A percentile compares a stretch with the other conserved stretches of the same genome.
Conservation (phyloP, 495 filamentous ascomycete genomes). For the Chaetomium fimeti region DNA sequence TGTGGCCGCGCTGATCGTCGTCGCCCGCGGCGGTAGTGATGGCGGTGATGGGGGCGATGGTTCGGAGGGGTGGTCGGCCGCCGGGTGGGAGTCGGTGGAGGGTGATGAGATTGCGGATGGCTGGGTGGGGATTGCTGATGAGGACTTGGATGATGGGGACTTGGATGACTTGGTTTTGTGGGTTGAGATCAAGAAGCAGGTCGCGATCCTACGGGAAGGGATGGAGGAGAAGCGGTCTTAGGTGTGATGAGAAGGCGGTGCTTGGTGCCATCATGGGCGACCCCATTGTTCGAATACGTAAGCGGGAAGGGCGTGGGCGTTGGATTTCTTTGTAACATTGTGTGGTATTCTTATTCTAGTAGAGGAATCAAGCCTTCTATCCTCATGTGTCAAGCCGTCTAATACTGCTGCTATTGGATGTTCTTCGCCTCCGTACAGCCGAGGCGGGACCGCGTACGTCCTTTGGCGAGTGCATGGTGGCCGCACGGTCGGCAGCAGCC, state of each 20-base stretch:
- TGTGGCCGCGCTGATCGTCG: conserved; percentile 56
- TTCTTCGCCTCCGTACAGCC: conserved; percentile 17
- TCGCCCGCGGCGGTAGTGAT: conserved; percentile 49
- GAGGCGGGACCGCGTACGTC: conserved; percentile 10
- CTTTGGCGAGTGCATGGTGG: conserved; percentile 11
- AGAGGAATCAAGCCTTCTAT: not conserved
- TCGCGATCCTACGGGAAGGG: conserved; percentile 54
- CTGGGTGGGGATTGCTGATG: conserved; percentile 21
- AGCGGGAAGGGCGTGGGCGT: not conserved
- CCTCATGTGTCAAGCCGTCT: conserved; percentile 18
- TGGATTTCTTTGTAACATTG: too few species aligned
- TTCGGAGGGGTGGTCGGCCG: conserved; percentile 7
- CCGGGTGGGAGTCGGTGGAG: conserved; percentile 1
- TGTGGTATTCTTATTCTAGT: not conserved
- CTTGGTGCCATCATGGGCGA: not conserved
- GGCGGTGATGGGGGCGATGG: conserved; percentile 47
- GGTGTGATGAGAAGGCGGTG: too few species aligned
- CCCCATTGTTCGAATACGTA: conserved; percentile 19
- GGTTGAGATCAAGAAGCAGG: conserved; percentile 57
- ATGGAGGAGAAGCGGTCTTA: conserved; percentile 43
- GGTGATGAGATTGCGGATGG: conserved; percentile 25
- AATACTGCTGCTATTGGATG: conserved; percentile 22
- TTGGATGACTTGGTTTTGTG: conserved; percentile 51
- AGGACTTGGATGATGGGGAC: conserved; percentile 32
- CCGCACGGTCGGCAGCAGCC: not conserved